Percentiles rank a stretch among this genome's conserved stretches.
Conservation (phyloP, 2,329 filamentous ascomycete genomes). For the Pseudogymnoascus sp. region DNA sequence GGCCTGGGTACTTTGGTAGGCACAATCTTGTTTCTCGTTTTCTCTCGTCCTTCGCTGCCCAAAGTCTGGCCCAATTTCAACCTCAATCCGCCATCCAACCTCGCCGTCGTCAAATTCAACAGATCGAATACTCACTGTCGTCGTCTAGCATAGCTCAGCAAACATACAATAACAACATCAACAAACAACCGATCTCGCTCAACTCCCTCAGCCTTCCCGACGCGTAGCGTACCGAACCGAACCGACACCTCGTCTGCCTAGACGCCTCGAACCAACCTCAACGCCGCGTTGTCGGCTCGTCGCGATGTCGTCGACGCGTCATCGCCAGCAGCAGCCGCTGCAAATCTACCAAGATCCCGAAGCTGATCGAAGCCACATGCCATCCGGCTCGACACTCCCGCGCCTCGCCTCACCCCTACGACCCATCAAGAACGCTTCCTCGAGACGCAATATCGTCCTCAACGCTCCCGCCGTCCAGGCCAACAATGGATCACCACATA, state of each 20-base stretch:
- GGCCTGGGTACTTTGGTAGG: background rate
- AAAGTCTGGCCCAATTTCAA: background rate
- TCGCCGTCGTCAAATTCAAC: background rate
- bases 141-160: background rate
- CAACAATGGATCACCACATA: slow-evolving; percentile 60
- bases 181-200: background rate
- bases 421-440: slow-evolving; percentile 29
- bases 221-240: background rate
- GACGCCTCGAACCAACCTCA: background rate
- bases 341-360: slow-evolving; percentile 53
- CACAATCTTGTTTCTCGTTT: background rate
- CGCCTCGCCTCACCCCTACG: slow-evolving; percentile 31
- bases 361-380: slow-evolving; percentile 31
- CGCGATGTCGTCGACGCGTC: slow-evolving; percentile 48
- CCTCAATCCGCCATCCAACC: background rate
- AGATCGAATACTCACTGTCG: background rate
- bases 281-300: slow-evolving; percentile 13
- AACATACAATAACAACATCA: background rate
- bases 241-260: background rate
- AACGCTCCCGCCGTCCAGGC: slow-evolving; percentile 49
- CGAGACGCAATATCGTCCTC: slow-evolving; percentile 58
- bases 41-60: background rate
- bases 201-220: background rate
- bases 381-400: slow-evolving; percentile 15
- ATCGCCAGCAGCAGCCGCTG: slow-evolving; percentile 41